These are phyloP conservation scores for Mycena filopes DNA, from an alignment of 768 basidiomycete genomes.

Conservation along the genomic window DNA sequence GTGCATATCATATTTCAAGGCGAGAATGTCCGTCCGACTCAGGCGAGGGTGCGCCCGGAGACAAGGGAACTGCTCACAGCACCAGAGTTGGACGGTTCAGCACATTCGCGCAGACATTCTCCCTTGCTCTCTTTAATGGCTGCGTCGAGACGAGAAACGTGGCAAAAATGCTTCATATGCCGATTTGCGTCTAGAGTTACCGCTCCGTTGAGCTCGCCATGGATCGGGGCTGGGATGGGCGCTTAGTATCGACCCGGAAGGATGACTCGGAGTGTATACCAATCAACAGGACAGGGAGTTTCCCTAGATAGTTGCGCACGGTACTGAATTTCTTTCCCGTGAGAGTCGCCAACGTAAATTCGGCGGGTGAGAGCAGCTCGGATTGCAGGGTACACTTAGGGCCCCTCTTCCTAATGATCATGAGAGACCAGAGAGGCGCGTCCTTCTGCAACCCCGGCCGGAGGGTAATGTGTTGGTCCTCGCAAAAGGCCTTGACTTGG, in stretches of 20 bases:
- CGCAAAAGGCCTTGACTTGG: slow-evolving; percentile 20
- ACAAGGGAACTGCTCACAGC: not conserved
- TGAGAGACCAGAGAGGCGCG: slow-evolving; percentile 10
- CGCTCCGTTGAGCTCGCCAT: not conserved
- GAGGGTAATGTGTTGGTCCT: slow-evolving; percentile 5
- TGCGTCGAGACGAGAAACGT: slow-evolving; percentile 11
- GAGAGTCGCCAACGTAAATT: not conserved
- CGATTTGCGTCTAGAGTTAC: slow-evolving; percentile 4
- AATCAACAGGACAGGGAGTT: slow-evolving; percentile 13
- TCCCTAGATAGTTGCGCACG: slow-evolving; percentile 12
- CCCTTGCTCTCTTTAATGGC: not conserved
- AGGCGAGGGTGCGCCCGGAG: slow-evolving; percentile 17
- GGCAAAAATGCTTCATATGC: slow-evolving; percentile 20
- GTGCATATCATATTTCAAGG: slow-evolving; percentile 4
- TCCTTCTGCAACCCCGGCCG: not conserved
- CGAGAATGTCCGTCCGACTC: not conserved
- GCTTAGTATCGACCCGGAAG: not conserved
- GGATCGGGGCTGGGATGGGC: slow-evolving; percentile 1
- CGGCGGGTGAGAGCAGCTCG: not conserved
- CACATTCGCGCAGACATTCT: not conserved
- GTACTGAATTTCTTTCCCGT: not conserved
- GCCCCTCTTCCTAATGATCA: not conserved
- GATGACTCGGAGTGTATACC: not conserved
- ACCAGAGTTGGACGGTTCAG: not conserved
- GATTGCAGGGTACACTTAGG: not conserved